These are phyloP conservation scores for Trebouxia sp. DNA, from an alignment of 139 green algal genomes.

Conservation along the genomic window DNA sequence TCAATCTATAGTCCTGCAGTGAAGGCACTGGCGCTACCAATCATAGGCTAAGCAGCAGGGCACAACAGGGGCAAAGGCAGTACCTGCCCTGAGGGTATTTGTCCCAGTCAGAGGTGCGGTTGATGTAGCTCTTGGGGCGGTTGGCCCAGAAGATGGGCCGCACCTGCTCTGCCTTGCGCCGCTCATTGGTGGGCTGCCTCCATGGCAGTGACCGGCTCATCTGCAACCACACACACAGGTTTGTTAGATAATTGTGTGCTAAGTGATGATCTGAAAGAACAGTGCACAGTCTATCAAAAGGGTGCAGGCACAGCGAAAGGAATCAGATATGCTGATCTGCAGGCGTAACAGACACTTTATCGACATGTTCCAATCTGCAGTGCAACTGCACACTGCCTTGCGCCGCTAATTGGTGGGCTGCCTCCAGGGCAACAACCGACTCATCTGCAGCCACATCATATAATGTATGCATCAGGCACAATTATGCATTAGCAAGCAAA, in stretches of 20 bases:
- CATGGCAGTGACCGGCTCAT: constrained; percentile 51
- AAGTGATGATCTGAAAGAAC: no score
- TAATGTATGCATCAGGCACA: neutral
- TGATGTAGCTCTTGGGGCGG: constrained; percentile 77
- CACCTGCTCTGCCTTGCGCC: constrained; percentile 65
- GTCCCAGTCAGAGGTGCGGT: constrained; percentile 73
- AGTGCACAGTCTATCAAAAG: no score
- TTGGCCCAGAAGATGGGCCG: constrained; percentile 86
- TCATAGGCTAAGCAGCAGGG: no score
- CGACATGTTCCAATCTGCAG: no score
- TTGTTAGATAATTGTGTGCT: neutral
- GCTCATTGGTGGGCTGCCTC: constrained; percentile 45
- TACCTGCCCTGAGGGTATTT: constrained; percentile 65
- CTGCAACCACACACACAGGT: constrained; percentile 33
- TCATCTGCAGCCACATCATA: constrained; percentile 32
- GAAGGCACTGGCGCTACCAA: no score
- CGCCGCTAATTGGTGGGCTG: constrained; percentile 43
- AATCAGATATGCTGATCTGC: neutral
- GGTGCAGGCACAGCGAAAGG: neutral
- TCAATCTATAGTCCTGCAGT: no score
- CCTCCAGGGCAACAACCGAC: constrained; percentile 54
- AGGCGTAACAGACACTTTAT: neutral
- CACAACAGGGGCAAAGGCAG: no score
- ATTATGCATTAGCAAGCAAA: neutral
- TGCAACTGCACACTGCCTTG: no score